These are phyloP conservation scores for Phytophthora tentaculata DNA, from an alignment of 352 stramenopile species.

Conservation along the genomic window DNA sequence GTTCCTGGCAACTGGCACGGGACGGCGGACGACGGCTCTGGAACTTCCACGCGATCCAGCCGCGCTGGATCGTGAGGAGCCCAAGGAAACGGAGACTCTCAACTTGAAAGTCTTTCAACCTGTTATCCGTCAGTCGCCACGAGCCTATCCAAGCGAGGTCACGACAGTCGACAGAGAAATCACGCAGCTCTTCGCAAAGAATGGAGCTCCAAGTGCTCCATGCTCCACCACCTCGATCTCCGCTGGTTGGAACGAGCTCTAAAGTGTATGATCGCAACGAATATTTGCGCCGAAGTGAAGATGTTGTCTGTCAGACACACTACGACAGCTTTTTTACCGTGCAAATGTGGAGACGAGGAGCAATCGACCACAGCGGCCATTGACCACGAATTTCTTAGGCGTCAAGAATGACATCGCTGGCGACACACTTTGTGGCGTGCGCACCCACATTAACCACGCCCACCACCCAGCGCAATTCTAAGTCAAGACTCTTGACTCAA, in stretches of 20 bases:
- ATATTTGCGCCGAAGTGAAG: neutral
- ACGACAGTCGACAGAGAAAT: slow-evolving; percentile 26
- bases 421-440: slow-evolving; percentile 23
- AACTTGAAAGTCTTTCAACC: slow-evolving; percentile 14
- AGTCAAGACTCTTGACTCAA: neutral
- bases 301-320: neutral
- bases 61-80: neutral
- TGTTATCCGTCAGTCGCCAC: slow-evolving; percentile 30
- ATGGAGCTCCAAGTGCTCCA: slow-evolving; percentile 16
- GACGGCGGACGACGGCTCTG: slow-evolving; percentile 4
- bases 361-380: neutral
- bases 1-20: slow-evolving; percentile 6
- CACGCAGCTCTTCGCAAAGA: slow-evolving; percentile 15
- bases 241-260: slow-evolving; percentile 3
- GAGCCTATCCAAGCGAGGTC: slow-evolving; percentile 33
- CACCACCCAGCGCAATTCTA: slow-evolving; percentile 5
- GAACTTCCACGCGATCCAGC: slow-evolving; percentile 1
- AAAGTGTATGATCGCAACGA: slow-evolving; percentile 10
- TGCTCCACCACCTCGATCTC: slow-evolving; percentile 2
- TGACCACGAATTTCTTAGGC: slow-evolving; percentile 34
- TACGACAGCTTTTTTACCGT: neutral
- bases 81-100: neutral
- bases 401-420: slow-evolving; percentile 16
- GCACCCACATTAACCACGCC: slow-evolving; percentile 16
- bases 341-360: slow-evolving; percentile 11